Evolutionary conservation across 2,329 filamentous ascomycete species (phyloP), one percentile per base, ranked within the genome.

Genomic region (Clathrospora elynae): DNA sequence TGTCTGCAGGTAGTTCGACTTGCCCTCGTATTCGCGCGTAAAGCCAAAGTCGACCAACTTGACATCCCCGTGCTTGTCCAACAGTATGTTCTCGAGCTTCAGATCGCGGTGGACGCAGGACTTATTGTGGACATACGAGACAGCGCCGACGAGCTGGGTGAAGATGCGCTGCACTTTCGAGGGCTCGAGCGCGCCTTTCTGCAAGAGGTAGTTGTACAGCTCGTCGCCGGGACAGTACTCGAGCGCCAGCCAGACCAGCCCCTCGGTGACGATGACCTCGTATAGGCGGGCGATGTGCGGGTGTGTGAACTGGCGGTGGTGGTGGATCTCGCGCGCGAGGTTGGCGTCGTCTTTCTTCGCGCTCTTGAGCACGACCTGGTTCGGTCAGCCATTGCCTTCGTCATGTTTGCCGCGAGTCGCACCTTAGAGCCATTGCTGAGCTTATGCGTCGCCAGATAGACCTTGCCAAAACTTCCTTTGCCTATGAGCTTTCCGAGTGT

Each of bases 1-100:
- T 1, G 93, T 99, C 71, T 97, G 92, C 41, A 99, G 75, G 64
- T 97, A 92, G 68, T 91, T 97, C 19, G 89, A 83, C 61, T 95
- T 90, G 47, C 92, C 92, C 71, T 96, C 90, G 70, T 99, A 99
- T 73, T 99, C 93, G 55, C 93, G 81, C 8, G 93, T 99, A 67
- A 99, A 99, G 12, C 93, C 93, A 74, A 99, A 99, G 69, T 99
- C 93, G 57, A 95, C 92, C 48, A 99, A 75, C 73, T 99, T 99
- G 57, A 99, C 93, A 64, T 97, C 96, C 66, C 95, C 92, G 66
- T 96, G 81, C 70, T 95, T 97, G 75, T 99, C 93, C 57, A 99
- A 80, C 31, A 99, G 76, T 45, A 99, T 96, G 64, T 95, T 95
- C 68, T 99, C 93, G 62, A 99, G 80, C 72, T 99, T 99, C 40